Percentiles rank a stretch among this genome's conserved stretches.
Conservation (phyloP, 2,329 filamentous ascomycete species). For the Epichloe gansuensis region DNA sequence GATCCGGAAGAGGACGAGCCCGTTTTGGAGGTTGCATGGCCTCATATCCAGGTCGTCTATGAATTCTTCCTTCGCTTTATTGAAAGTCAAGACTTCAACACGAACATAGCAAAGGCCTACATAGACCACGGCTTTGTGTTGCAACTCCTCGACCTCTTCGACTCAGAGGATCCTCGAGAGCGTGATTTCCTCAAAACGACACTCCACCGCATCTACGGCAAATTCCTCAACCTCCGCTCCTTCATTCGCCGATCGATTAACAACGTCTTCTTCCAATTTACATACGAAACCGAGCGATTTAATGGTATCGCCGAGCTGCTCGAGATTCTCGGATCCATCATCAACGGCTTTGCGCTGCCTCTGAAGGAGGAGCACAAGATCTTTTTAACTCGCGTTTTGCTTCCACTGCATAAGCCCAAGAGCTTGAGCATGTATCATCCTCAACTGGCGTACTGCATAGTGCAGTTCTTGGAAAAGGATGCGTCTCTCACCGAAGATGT, state of each 20-base stretch:
- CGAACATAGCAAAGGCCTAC: constrained; percentile 96
- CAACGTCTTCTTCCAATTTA: constrained; percentile 99
- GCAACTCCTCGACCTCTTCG: constrained; percentile 92
- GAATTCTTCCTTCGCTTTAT: constrained; percentile 99
- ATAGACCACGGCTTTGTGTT: constrained; percentile 98
- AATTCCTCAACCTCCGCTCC: constrained; percentile 93
- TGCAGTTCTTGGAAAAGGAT: constrained; percentile 97
- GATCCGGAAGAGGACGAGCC: constrained; percentile 98
- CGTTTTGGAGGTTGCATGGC: constrained; percentile 95
- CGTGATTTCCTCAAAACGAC: constrained; percentile 97
- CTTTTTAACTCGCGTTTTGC: constrained; percentile 82
- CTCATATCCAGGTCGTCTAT: constrained; percentile 97
- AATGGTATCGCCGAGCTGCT: constrained; percentile 95
- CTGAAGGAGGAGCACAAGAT: constrained; percentile 98
- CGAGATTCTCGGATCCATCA: constrained; percentile 95
- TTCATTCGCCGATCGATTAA: constrained; percentile 98
- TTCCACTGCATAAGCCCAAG: constrained; percentile 96
- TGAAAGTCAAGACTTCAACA: constrained; percentile 99
- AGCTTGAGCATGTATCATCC: constrained; percentile 99
- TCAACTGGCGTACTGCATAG: constrained; percentile 95
- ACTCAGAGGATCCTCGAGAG: constrained; percentile 93
- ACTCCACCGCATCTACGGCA: constrained; percentile 93
- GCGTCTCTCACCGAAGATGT: constrained; percentile 94
- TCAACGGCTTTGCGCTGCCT: constrained; percentile 94
- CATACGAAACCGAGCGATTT: constrained; percentile 96